Evolutionary conservation across 371 early-diverging fungal species (phyloP), one percentile per base, ranked within the genome.

Genomic region (Mortierella sp.): DNA sequence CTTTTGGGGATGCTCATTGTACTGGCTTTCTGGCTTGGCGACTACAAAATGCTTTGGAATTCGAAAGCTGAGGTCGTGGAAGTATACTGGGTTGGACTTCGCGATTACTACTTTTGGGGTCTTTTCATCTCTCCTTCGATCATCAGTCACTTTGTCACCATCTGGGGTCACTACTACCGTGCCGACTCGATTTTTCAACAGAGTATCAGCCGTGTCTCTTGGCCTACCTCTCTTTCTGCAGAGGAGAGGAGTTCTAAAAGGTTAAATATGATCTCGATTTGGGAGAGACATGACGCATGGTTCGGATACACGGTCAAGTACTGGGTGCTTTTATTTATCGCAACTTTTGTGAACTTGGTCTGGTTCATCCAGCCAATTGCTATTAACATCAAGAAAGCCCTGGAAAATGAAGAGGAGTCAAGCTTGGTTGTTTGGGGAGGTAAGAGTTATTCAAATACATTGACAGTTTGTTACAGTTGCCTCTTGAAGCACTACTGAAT

Each of bases 201-300:
- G 55, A 58, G 43, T 13, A 76, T 76, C 47, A 54, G 19, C 29
- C 29, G 59, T 19, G 71, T 70, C 22, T 54, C 67, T 0, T 62
- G 68, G 0, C 10, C 34, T 9, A 9, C 35, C 6, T 35, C 35
- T 9, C 35, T 35, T 35, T 35, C 35, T 35, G 35, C 35, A 35
- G 35, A 35, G 35, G 35, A 35, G 35, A 35, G 35, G 2, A 60
- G 45, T 1, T 29, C 29, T 32, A 76, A 65, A 43, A 54, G 64
- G 28, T 22, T 61, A 29, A 64, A 71, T 43, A n/a, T 60, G 37
- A 61, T 71, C 31, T 66, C 71, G 0, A 19, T 71, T 0, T 76
- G 76, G 76, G 76, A 76, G 12, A 66, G 68, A 26, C 71, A 70
- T 53, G 71, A 70, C 29, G 67, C 67, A 2, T 76, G 71, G 71